These are phyloP conservation scores for Apiotrichum porosum DNA, from an alignment of 1,284 basidiomycete genomes.

Conservation along the genomic window DNA sequence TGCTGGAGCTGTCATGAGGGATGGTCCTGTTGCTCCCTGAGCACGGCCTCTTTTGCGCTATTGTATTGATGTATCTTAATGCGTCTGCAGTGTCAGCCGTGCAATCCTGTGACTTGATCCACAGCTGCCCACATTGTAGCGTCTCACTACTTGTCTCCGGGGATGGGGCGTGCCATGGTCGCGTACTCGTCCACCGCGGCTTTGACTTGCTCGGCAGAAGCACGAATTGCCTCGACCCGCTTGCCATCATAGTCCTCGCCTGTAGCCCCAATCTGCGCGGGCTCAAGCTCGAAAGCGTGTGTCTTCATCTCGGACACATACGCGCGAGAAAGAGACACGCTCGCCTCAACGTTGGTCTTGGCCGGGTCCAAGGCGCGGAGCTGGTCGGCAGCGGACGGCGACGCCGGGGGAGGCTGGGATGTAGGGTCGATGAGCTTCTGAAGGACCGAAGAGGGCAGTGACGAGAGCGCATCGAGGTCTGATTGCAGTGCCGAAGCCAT, in stretches of 20 bases:
- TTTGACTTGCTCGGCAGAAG: conserved; percentile 3
- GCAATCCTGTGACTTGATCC: too few species aligned
- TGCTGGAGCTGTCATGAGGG: not conserved
- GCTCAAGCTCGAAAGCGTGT: not conserved
- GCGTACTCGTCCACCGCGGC: conserved; percentile 9
- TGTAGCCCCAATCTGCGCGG: not conserved
- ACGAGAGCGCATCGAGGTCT: conserved; percentile 6
- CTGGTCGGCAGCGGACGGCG: not conserved
- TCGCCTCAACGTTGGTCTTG: not conserved
- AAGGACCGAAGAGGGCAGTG: conserved; percentile 3
- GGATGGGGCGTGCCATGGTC: not conserved
- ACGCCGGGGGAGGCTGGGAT: not conserved
- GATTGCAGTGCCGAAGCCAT: not conserved
- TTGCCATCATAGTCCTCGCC: not conserved
- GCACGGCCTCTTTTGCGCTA: not conserved
- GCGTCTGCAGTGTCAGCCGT: too few species aligned
- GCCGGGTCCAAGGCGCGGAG: not conserved
- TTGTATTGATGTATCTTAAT: too few species aligned
- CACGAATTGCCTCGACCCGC: conserved; percentile 7
- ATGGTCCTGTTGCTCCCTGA: not conserved
- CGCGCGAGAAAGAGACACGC: conserved; percentile 3
- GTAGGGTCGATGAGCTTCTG: not conserved
- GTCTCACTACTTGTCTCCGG: not conserved
- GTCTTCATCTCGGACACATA: conserved; percentile 13
- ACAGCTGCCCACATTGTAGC: not conserved